phyloP scores from a whole-genome alignment of 345 rosid species.

The Gossypium anomalum region DNA sequence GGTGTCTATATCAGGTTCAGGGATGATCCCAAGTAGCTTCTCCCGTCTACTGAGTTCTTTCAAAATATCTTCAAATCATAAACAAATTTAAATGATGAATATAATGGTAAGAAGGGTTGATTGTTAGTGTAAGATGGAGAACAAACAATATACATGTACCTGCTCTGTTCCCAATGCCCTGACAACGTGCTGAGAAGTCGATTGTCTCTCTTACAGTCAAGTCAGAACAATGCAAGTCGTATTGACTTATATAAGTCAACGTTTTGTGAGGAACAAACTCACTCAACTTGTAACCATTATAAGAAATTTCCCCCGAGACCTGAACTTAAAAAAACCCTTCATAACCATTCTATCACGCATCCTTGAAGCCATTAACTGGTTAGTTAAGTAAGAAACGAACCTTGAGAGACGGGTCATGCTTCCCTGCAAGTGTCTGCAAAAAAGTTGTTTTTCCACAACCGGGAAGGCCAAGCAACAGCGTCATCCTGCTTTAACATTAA shows the following conservation, averaged over 20 bases:
- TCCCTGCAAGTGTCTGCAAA: slow-evolving; percentile 44
- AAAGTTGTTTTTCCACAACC: slow-evolving; percentile 49
- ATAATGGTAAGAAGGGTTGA: not conserved
- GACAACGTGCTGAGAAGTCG: slow-evolving; percentile 57
- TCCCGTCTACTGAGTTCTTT: slow-evolving; percentile 41
- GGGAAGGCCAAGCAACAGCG: slow-evolving; percentile 47
- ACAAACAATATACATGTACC: slow-evolving; percentile 15
- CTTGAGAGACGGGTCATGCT: slow-evolving; percentile 33
- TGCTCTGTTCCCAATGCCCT: slow-evolving; percentile 49
- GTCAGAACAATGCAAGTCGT: slow-evolving; percentile 59
- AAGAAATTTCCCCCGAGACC: slow-evolving; percentile 47
- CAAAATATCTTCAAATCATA: slow-evolving; percentile 25
- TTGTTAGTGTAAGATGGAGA: not conserved
- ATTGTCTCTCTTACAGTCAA: slow-evolving; percentile 69
- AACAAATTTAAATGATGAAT: not conserved
- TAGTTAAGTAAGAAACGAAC: slow-evolving; percentile 7
- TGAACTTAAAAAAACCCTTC: slow-evolving; percentile 10
- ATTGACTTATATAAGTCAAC: slow-evolving; percentile 55
- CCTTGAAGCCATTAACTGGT: not conserved
- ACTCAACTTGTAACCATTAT: slow-evolving; percentile 46
- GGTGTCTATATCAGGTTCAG: slow-evolving; percentile 44
- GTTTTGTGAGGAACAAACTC: slow-evolving; percentile 61
- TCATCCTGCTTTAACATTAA: slow-evolving; percentile 24
- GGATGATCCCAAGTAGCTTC: slow-evolving; percentile 38
- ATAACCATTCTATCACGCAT: too few species aligned